Percentiles rank a stretch among this genome's conserved stretches.
phyloP scores from a whole-genome alignment of 73 alveolate genomes.

The Tetrahymena thermophila region DNA sequence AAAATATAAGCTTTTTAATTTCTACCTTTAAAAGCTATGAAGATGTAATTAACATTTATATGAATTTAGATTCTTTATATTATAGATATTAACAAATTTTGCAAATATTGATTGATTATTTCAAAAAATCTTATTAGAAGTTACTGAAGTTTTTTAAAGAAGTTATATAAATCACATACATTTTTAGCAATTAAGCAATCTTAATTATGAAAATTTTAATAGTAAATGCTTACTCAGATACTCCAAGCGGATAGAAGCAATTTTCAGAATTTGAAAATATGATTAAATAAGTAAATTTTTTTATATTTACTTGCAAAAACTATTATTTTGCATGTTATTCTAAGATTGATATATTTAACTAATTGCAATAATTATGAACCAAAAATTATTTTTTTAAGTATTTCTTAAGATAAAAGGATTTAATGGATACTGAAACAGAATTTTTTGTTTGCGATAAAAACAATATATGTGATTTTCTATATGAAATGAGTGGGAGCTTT shows the following conservation, averaged over 20 bases:
- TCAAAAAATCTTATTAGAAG: not conserved
- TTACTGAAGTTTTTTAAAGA: not conserved
- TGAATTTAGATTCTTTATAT: not conserved
- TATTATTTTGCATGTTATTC: not conserved
- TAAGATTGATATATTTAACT: not conserved
- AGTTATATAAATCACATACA: not conserved
- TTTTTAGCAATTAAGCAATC: not conserved
- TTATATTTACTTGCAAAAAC: not conserved
- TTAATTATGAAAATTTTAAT: not conserved
- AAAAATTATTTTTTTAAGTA: not conserved
- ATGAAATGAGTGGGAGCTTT: conserved; percentile 48
- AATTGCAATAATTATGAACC: too few species aligned
- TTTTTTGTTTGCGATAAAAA: conserved; percentile 23
- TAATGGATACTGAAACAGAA: conserved; percentile 38
- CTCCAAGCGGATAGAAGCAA: not conserved
- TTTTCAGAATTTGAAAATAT: not conserved
- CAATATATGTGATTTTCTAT: conserved; percentile 52
- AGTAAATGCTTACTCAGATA: not conserved
- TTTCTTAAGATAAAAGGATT: conserved; percentile 17
- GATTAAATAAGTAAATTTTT: not conserved
- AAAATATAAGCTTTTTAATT: too few species aligned
- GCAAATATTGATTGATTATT: not conserved
- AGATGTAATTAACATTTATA: not conserved
- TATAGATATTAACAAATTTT: not conserved
- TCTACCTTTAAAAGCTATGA: not conserved